Conservation (phyloP, 1,284 basidiomycete species). For the Pyrrhoderma noxium region DNA sequence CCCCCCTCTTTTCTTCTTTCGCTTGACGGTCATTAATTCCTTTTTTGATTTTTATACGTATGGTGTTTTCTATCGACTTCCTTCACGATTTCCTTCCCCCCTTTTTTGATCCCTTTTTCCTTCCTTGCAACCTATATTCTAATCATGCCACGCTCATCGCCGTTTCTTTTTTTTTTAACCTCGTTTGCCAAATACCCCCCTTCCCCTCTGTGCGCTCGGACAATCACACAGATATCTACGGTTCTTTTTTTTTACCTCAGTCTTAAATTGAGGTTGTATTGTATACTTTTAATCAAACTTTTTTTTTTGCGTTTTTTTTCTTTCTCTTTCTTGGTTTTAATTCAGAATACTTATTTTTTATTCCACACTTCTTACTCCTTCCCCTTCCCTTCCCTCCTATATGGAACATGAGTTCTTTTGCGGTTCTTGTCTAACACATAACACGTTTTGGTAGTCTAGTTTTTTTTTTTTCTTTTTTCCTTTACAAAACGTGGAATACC, state of each 20-base stretch:
- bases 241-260: not conserved
- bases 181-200: not conserved
- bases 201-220: no score
- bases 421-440: no score
- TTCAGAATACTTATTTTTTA: no score
- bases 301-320: not conserved
- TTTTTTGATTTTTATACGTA: constrained; percentile 1
- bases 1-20: constrained; percentile 1
- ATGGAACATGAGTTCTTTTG: no score
- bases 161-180: not conserved
- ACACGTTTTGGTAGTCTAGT: no score
- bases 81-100: not conserved
- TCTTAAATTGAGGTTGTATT: not conserved
- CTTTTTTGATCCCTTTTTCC: not conserved
- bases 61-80: not conserved
- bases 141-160: constrained; percentile 1
- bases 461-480: no score
- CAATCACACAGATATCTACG: no score
- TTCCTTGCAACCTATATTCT: not conserved
- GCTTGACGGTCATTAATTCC: not conserved
- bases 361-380: no score
- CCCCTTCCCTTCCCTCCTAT: no score
- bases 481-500: no score
- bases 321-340: no score
- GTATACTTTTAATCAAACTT: not conserved